Conservation (phyloP, 495 filamentous ascomycete species). For the Penicillium mononematosum region DNA sequence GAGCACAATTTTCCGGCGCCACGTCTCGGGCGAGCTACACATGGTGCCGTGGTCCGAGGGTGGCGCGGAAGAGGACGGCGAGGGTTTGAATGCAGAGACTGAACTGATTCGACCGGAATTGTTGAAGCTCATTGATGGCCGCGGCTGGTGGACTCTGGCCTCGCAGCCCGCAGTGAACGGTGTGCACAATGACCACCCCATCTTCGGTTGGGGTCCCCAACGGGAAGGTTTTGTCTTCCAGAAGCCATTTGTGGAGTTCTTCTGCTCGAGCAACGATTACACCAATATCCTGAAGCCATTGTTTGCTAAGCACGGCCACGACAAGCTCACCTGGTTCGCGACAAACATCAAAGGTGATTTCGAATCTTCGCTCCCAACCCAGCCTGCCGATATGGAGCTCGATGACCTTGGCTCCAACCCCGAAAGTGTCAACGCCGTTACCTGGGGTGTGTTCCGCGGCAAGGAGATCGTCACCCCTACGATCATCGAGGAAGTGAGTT, state of each 20-base stretch:
- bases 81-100: constrained; percentile 70
- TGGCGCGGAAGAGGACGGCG: constrained; percentile 54
- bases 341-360: constrained; percentile 71
- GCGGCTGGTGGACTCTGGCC: constrained; percentile 92
- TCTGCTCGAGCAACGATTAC: constrained; percentile 73
- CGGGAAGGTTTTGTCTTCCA: constrained; percentile 92
- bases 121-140: constrained; percentile 64
- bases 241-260: constrained; percentile 97
- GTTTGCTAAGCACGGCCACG: constrained; percentile 56
- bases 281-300: constrained; percentile 53
- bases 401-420: constrained; percentile 38
- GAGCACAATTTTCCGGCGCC: constrained; percentile 71
- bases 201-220: constrained; percentile 92
- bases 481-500: constrained; percentile 95
- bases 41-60: constrained; percentile 93
- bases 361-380: constrained; percentile 55
- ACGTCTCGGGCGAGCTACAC: constrained; percentile 70
- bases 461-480: constrained; percentile 98
- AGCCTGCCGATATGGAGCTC: constrained; percentile 33
- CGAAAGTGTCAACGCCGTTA: constrained; percentile 83
- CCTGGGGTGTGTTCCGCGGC: constrained; percentile 93
- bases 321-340: constrained; percentile 81
- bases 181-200: constrained; percentile 65
- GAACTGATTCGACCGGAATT: constrained; percentile 72
- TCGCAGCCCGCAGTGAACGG: constrained; percentile 96